Conservation (phyloP, 345 rosid species). For the Acer negundo region DNA sequence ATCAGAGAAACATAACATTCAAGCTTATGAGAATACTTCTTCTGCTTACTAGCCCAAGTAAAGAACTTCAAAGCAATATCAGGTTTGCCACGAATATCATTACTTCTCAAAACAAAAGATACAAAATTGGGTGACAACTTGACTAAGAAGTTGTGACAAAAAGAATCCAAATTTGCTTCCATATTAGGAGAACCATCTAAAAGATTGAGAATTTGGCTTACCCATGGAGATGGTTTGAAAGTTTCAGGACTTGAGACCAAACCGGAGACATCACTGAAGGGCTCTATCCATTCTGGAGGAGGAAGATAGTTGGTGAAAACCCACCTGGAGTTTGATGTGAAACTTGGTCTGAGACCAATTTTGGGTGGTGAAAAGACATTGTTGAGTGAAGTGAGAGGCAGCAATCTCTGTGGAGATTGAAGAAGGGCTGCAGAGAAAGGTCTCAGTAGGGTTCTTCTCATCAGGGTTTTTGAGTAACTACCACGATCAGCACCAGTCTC, state of each 20-base stretch:
- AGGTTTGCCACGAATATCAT: slow-evolving; percentile 47
- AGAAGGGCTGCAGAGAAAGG: slow-evolving; percentile 21
- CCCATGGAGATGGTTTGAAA: slow-evolving; percentile 75
- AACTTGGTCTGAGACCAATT: slow-evolving; percentile 14
- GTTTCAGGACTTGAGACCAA: slow-evolving; percentile 41
- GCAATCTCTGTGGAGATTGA: slow-evolving; percentile 18
- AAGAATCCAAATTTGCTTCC: slow-evolving; percentile 64
- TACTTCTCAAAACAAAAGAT: slow-evolving; percentile 52
- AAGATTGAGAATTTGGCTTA: slow-evolving; percentile 55
- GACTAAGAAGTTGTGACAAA: slow-evolving; percentile 61
- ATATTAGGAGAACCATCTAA: slow-evolving; percentile 65
- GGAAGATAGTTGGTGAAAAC: slow-evolving; percentile 52
- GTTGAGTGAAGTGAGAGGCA: slow-evolving; percentile 21
- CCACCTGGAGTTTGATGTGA: slow-evolving; percentile 36
- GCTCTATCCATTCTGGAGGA: slow-evolving; percentile 91
- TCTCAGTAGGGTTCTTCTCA: slow-evolving; percentile 36
- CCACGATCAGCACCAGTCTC: too few relatives aligned
- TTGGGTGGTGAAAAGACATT: slow-evolving; percentile 28
- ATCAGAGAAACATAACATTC: slow-evolving; percentile 72
- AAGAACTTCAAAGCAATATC: slow-evolving; percentile 65
- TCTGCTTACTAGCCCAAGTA: slow-evolving; percentile 72
- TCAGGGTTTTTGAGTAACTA: slow-evolving; percentile 17
- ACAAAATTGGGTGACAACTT: slow-evolving; percentile 71
- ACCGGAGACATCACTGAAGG: slow-evolving; percentile 70
- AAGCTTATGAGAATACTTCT: slow-evolving; percentile 63